Evolutionary conservation across 225 moss, liverwort and hornwort genomes (phyloP).

Genomic region (Marchantia paleacea): DNA sequence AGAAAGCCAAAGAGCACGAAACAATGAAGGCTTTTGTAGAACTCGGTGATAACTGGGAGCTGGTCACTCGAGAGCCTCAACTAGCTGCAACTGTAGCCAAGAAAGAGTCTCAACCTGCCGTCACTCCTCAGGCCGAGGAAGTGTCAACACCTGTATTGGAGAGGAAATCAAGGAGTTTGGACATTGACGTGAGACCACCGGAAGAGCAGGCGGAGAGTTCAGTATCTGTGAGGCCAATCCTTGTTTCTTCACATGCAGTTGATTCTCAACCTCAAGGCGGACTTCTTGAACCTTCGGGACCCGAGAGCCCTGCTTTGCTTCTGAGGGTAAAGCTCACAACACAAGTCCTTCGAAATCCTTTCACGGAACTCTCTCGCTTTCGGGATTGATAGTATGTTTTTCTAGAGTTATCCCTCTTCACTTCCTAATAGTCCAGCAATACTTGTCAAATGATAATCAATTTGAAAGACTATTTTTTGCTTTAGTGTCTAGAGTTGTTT

Average conservation of each 20-base stretch:
- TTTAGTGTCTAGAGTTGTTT: too few relatives aligned
- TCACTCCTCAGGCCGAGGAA: conserved; percentile 6
- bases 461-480: neutral
- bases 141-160: neutral
- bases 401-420: neutral
- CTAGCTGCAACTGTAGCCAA: neutral
- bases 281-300: conserved; percentile 4
- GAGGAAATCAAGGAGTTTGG: neutral
- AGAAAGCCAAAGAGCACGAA: conserved; percentile 29
- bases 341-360: neutral
- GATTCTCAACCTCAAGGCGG: neutral
- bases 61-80: conserved; percentile 39
- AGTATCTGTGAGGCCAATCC: neutral
- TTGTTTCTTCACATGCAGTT: neutral
- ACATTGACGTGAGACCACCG: neutral
- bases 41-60: conserved; percentile 44
- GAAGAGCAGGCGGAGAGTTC: conserved; percentile 16
- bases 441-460: too few relatives aligned
- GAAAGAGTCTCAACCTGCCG: conserved; percentile 3
- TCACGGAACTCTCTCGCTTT: neutral
- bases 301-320: conserved; percentile 25
- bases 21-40: conserved; percentile 42
- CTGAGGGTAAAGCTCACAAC: conserved; percentile 18
- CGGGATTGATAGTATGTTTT: neutral
- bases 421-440: too few relatives aligned